These are phyloP conservation scores for Magnaporthiopsis rhizophila DNA, from an alignment of 2,329 filamentous ascomycete species.

Conservation along the genomic window DNA sequence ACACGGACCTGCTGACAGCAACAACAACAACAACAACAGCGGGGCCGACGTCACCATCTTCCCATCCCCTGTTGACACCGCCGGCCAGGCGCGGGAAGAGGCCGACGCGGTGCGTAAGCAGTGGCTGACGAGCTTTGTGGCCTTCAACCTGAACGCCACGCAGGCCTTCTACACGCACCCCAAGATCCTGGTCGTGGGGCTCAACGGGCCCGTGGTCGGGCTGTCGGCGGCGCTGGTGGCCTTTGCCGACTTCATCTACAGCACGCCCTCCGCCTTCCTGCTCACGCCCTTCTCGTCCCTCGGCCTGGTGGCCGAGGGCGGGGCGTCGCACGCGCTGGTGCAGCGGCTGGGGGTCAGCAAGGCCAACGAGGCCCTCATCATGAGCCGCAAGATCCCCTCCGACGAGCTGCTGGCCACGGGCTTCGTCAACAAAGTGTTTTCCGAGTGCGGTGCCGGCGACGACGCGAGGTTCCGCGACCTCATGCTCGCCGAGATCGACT, in stretches of 20 bases:
- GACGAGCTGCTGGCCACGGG: slow-evolving; percentile 68
- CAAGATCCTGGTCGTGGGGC: slow-evolving; percentile 83
- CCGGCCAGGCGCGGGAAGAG: slow-evolving; percentile 13
- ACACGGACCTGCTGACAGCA: background rate
- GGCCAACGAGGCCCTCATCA: slow-evolving; percentile 88
- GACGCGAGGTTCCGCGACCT: slow-evolving; percentile 59
- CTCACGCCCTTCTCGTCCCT: slow-evolving; percentile 88
- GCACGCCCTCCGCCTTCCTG: slow-evolving; percentile 70
- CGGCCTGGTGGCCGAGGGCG: slow-evolving; percentile 84
- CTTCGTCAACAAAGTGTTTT: slow-evolving; percentile 80
- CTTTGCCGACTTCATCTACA: slow-evolving; percentile 90
- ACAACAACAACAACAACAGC: slow-evolving; percentile 32
- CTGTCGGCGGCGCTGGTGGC: slow-evolving; percentile 76
- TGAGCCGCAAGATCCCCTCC: slow-evolving; percentile 69
- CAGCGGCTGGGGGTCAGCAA: slow-evolving; percentile 70
- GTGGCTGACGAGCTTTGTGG: slow-evolving; percentile 65
- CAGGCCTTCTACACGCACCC: slow-evolving; percentile 88
- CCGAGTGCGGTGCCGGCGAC: slow-evolving; percentile 47
- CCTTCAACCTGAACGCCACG: slow-evolving; percentile 83
- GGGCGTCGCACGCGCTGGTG: slow-evolving; percentile 70
- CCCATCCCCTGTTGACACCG: slow-evolving; percentile 28
- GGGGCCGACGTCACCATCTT: slow-evolving; percentile 68
- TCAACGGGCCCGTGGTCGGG: slow-evolving; percentile 88
- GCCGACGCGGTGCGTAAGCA: slow-evolving; percentile 33
- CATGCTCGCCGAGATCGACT: slow-evolving; percentile 74